phyloP scores from a whole-genome alignment of 495 filamentous ascomycete genomes.

The Xylaria bambusicola region DNA sequence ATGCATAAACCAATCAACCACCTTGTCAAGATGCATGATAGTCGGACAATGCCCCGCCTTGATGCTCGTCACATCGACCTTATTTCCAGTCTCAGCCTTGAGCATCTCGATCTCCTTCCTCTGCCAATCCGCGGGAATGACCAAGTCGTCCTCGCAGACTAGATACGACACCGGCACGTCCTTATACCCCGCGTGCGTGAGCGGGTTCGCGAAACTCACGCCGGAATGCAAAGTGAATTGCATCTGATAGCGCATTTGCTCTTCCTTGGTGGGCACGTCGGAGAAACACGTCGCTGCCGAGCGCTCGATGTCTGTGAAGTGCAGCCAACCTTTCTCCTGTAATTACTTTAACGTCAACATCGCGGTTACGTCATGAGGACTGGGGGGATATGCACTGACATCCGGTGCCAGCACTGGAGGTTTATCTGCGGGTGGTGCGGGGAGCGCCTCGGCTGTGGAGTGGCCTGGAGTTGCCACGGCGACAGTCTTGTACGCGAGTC shows the following conservation, averaged over 20 bases:
- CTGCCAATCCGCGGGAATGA: constrained; percentile 40
- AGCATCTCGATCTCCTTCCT: constrained; percentile 36
- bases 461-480: constrained; percentile 26
- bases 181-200: constrained; percentile 49
- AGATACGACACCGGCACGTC: constrained; percentile 51
- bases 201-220: constrained; percentile 29
- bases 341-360: not conserved
- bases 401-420: constrained; percentile 16
- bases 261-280: constrained; percentile 21
- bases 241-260: constrained; percentile 5
- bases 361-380: too few species aligned
- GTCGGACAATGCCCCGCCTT: constrained; percentile 33
- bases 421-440: constrained; percentile 1
- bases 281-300: constrained; percentile 21
- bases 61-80: constrained; percentile 36
- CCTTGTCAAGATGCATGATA: constrained; percentile 17
- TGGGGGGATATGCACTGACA: constrained; percentile 27
- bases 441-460: constrained; percentile 9
- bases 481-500: constrained; percentile 42
- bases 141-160: constrained; percentile 47
- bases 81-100: constrained; percentile 32
- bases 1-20: constrained; percentile 25
- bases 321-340: constrained; percentile 31
- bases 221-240: constrained; percentile 30
- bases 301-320: constrained; percentile 9